Evolutionary conservation across 1,139 yeast genomes (phyloP).

Genomic region (Saccharomyces hybrid): DNA sequence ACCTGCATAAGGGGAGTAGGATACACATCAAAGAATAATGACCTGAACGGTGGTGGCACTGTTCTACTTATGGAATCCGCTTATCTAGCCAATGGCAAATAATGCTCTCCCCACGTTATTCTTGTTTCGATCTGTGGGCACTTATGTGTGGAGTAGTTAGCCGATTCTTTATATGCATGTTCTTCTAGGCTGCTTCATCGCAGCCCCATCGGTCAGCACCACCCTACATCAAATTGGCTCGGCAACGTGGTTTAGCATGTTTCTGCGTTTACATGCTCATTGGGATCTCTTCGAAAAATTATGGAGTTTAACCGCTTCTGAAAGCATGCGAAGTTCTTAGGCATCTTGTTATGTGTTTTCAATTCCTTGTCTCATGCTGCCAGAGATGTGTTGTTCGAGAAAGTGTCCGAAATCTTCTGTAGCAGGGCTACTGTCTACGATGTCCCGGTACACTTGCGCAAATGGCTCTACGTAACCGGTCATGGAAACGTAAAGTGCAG

Average conservation of each 20-base stretch:
- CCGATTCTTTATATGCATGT: neutral
- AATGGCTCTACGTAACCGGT: no score
- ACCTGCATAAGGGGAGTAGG: neutral
- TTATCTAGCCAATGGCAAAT: neutral
- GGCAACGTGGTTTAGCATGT: neutral
- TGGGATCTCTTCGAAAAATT: no score
- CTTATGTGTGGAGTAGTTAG: neutral
- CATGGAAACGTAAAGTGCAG: no score
- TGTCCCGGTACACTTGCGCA: no score
- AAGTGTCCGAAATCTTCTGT: no score
- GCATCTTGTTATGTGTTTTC: no score
- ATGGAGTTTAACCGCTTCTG: neutral
- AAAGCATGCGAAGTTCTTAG: no score
- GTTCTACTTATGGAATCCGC: neutral
- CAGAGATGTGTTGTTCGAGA: no score
- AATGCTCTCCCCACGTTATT: neutral
- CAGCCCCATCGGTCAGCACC: neutral
- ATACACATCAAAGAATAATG: neutral
- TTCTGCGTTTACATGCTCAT: no score
- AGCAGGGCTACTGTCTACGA: no score
- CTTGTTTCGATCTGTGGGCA: neutral
- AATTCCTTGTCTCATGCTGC: no score
- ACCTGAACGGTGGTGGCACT: neutral
- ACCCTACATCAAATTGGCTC: neutral
- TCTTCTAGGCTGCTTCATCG: neutral